Conservation (phyloP, 176 grass and related monocot species). For the Sorghum bicolor region DNA sequence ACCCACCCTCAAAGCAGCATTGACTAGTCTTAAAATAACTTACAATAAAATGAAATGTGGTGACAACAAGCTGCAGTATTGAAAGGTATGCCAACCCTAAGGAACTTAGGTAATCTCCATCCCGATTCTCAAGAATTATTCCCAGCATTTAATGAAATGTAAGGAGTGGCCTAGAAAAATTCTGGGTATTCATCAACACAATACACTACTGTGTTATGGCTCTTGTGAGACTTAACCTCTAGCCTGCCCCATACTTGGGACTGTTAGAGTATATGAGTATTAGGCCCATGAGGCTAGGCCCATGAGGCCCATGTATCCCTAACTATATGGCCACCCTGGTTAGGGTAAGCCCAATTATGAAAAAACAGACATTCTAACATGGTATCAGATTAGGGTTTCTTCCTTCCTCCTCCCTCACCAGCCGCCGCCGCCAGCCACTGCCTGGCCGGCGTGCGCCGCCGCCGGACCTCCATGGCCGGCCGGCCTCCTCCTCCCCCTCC, state of each 20-base stretch:
- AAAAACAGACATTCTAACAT: no score
- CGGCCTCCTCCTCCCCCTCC: no score
- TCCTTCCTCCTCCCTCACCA: no score
- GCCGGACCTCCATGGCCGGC: no score
- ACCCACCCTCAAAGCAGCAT: not conserved
- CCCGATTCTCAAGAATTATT: not conserved
- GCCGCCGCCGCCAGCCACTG: no score
- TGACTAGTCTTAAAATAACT: not conserved
- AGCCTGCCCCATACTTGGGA: not conserved
- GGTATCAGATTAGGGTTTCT: no score
- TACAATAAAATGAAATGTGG: slow-evolving; percentile 21
- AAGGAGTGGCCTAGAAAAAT: slow-evolving; percentile 11
- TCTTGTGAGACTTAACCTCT: not conserved
- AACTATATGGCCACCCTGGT: no score
- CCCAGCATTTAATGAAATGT: not conserved
- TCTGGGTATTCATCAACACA: not conserved
- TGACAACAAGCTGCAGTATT: not conserved
- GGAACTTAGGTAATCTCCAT: not conserved
- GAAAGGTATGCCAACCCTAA: not conserved
- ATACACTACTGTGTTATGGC: not conserved
- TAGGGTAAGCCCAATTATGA: no score
- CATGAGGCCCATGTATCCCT: no score
- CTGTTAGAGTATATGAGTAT: no score
- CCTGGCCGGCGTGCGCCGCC: no score
- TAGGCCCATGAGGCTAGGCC: no score